Evolutionary conservation across 73 alveolate genomes (phyloP).

Genomic region (Paramecium sonneborni): DNA sequence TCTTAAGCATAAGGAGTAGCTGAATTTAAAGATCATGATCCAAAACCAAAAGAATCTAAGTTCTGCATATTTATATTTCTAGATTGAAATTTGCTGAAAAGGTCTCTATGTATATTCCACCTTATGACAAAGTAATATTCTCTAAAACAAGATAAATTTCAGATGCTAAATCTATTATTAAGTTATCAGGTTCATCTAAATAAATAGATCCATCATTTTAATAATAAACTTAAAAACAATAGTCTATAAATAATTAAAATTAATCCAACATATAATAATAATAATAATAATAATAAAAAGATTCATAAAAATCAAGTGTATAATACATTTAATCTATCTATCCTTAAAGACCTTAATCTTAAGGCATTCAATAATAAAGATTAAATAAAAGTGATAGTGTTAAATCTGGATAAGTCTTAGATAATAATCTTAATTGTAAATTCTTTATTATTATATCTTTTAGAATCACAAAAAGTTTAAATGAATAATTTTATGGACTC

Average conservation of each 20-base stretch:
- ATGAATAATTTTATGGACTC: conserved; percentile 31
- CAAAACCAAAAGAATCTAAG: conserved; percentile 33
- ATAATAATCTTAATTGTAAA: not conserved
- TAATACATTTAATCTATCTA: not conserved
- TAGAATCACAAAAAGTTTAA: conserved; percentile 9
- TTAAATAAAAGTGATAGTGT: not conserved
- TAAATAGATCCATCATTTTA: not conserved
- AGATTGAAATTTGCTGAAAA: conserved; percentile 47
- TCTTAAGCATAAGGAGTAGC: conserved; percentile 49
- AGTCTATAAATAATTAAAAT: not conserved
- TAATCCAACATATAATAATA: too few species aligned
- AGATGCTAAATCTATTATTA: not conserved
- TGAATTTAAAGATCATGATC: conserved; percentile 56
- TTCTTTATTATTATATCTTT: not conserved
- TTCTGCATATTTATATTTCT: not conserved
- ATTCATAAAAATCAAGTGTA: not conserved
- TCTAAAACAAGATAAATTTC: not conserved
- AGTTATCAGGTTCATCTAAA: conserved; percentile 20
- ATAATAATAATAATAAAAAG: not conserved
- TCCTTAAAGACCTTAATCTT: conserved; percentile 28
- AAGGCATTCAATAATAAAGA: not conserved
- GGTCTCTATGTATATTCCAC: conserved; percentile 26
- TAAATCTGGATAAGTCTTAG: not conserved
- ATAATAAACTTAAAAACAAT: not conserved
- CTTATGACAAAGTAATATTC: conserved; percentile 20